These are phyloP conservation scores for Mucor circinelloides DNA, from an alignment of 371 early-diverging fungal species.

Conservation along the genomic window DNA sequence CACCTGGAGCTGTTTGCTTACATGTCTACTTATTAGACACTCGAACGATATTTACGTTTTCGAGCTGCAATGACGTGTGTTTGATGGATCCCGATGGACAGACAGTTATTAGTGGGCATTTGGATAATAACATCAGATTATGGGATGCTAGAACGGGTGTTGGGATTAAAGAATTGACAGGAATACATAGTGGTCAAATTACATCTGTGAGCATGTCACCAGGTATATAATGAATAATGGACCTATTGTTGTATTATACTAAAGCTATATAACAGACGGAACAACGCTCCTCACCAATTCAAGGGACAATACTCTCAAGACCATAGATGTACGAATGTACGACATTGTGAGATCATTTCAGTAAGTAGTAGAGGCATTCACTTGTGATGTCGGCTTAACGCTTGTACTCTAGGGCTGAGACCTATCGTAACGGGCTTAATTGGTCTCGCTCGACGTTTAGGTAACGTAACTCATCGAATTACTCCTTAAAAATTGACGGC, in stretches of 20 bases:
- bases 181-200: constrained; percentile 87
- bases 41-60: constrained; percentile 90
- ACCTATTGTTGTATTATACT: background rate
- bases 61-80: constrained; percentile 92
- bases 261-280: constrained; percentile 51
- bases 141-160: constrained; percentile 91
- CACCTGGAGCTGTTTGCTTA: background rate
- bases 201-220: constrained; percentile 80
- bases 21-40: constrained; percentile 44
- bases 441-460: constrained; percentile 88
- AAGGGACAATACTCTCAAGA: constrained; percentile 87
- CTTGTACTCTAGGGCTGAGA: constrained; percentile 61
- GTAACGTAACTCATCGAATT: constrained; percentile 31
- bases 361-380: constrained; percentile 30
- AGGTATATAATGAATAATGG: constrained; percentile 40
- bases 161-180: constrained; percentile 79
- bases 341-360: constrained; percentile 69
- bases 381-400: background rate
- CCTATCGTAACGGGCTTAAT: constrained; percentile 81
- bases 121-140: constrained; percentile 88
- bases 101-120: constrained; percentile 87
- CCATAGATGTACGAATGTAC: constrained; percentile 82
- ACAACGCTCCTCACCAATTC: constrained; percentile 86
- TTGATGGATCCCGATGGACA: constrained; percentile 84
- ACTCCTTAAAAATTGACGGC: background rate